A percentile compares a stretch with the other conserved stretches of the same genome.
These are phyloP conservation scores for Dothiorella sarmentorum DNA, from an alignment of 2,329 filamentous ascomycete genomes.

Conservation along the genomic window DNA sequence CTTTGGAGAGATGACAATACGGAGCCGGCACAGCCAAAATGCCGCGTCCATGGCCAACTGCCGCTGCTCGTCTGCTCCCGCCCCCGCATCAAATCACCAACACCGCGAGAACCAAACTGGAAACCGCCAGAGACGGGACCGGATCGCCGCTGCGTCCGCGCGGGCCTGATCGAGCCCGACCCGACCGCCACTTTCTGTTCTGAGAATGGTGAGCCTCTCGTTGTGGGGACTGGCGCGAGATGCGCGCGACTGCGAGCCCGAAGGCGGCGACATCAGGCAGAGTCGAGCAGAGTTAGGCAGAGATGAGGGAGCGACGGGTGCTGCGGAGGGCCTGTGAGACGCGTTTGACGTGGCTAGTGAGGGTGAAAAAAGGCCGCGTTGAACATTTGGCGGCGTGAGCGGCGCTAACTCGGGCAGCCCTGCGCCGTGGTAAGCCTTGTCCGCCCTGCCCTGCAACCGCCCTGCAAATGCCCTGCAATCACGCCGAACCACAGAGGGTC, in stretches of 20 bases:
- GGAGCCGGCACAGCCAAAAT: conserved; percentile 8
- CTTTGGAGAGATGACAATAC: neutral
- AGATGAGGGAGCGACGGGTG: neutral
- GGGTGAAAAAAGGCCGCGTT: neutral
- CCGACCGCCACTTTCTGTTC: neutral
- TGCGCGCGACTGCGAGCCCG: neutral
- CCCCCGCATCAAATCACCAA: neutral
- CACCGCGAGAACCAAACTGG: neutral
- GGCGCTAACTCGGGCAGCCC: neutral
- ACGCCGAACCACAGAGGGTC: neutral
- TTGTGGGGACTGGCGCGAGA: neutral
- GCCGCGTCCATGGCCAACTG: neutral
- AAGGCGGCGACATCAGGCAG: neutral
- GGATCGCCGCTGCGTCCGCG: neutral
- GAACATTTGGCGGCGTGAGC: neutral
- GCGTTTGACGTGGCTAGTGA: conserved; percentile 11
- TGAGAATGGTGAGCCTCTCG: too few species aligned
- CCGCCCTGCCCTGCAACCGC: neutral
- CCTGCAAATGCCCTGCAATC: conserved; percentile 6
- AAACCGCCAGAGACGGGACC: neutral
- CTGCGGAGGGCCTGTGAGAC: neutral
- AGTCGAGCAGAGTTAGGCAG: neutral
- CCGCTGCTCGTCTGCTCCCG: conserved; percentile 6
- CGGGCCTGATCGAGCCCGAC: neutral
- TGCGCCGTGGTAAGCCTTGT: neutral